phyloP scores from a whole-genome alignment of 2,329 filamentous ascomycete genomes.

The Ramularia collo-cygni region DNA sequence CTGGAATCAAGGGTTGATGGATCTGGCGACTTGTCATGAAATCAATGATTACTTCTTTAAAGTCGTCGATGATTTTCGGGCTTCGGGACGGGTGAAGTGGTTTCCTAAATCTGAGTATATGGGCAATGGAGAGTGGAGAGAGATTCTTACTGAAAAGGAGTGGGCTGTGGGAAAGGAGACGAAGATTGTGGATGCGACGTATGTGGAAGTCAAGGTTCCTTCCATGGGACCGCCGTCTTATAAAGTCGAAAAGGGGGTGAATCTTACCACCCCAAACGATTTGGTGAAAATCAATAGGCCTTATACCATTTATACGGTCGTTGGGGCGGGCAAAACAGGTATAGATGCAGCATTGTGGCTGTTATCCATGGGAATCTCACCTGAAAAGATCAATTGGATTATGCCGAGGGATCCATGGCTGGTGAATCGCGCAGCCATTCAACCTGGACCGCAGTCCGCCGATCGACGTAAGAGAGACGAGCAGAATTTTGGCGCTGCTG shows the following conservation, averaged over 20 bases:
- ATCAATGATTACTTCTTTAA: constrained; percentile 14
- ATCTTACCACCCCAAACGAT: constrained; percentile 11
- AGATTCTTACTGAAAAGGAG: constrained; percentile 7
- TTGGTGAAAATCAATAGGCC: constrained; percentile 5
- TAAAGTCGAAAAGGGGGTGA: constrained; percentile 5
- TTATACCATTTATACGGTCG: constrained; percentile 13
- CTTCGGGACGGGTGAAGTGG: constrained; percentile 15
- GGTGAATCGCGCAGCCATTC: constrained; percentile 10
- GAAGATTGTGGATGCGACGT: constrained; percentile 17
- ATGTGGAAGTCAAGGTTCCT: constrained; percentile 13
- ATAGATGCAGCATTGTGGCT: constrained; percentile 18
- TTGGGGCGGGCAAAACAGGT: constrained; percentile 18
- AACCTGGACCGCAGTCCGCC: constrained; percentile 5
- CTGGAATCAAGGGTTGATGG: constrained; percentile 15
- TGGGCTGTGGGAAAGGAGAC: constrained; percentile 7
- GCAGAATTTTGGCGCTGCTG: constrained; percentile 1
- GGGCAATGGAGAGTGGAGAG: constrained; percentile 10
- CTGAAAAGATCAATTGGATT: constrained; percentile 15
- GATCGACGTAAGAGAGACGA: constrained; percentile 1
- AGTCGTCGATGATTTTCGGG: constrained; percentile 15
- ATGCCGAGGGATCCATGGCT: constrained; percentile 18
- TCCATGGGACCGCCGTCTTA: constrained; percentile 15
- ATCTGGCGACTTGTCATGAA: constrained; percentile 13
- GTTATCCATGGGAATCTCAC: constrained; percentile 8
- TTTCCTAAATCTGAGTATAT: constrained; percentile 15